phyloP scores from a whole-genome alignment of 2,329 filamentous ascomycete species.

The Ophiognomonia clavigignenti-juglandacearum region DNA sequence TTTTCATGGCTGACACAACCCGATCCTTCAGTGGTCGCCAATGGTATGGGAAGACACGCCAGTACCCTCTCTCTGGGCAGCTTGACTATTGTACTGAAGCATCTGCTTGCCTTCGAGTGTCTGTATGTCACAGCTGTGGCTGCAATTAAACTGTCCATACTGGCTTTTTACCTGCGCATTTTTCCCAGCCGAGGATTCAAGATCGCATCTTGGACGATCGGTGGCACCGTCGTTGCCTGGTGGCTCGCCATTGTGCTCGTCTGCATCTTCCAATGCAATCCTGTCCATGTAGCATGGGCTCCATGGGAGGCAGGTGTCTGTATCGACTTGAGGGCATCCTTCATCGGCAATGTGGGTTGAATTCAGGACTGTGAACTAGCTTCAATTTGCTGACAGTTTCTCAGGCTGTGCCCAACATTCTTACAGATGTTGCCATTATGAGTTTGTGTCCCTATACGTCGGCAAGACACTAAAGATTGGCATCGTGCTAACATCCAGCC shows the following conservation, averaged over 20 bases:
- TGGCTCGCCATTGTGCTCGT: slow-evolving; percentile 20
- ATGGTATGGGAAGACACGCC: slow-evolving; percentile 16
- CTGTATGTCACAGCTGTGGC: slow-evolving; percentile 18
- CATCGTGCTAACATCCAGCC: too few species aligned
- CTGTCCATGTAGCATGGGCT: slow-evolving; percentile 31
- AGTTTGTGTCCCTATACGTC: too few species aligned
- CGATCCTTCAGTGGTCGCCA: slow-evolving; percentile 11
- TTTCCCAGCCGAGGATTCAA: slow-evolving; percentile 21
- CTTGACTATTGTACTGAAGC: slow-evolving; percentile 18
- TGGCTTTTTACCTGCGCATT: slow-evolving; percentile 23
- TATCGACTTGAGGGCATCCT: slow-evolving; percentile 33
- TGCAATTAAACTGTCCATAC: slow-evolving; percentile 20
- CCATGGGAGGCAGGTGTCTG: slow-evolving; percentile 28
- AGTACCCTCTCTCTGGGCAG: slow-evolving; percentile 6
- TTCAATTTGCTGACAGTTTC: not conserved
- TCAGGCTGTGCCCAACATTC: slow-evolving; percentile 32
- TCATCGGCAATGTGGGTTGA: slow-evolving; percentile 32
- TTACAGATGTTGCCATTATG: slow-evolving; percentile 32
- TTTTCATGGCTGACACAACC: not conserved
- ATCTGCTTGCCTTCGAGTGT: slow-evolving; percentile 15
- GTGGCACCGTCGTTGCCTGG: slow-evolving; percentile 17
- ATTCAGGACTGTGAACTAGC: too few species aligned
- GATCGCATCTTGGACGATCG: slow-evolving; percentile 14
- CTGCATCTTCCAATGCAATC: slow-evolving; percentile 33
- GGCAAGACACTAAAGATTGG: too few species aligned